Conservation (phyloP, 768 basidiomycete genomes). For the Suillus paluster region DNA sequence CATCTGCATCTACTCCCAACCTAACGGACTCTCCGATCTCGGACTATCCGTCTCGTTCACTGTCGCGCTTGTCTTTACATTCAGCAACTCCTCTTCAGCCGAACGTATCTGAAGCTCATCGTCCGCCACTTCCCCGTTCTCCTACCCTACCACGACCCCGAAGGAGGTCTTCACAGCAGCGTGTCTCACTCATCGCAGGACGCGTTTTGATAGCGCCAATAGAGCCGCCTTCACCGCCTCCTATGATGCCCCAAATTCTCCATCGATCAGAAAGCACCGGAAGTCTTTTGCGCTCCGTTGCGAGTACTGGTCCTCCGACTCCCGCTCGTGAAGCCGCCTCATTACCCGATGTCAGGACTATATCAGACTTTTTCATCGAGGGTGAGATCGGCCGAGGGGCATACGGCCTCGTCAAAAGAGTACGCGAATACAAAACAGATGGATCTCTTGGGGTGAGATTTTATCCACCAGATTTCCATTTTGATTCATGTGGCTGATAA, state of each 20-base stretch:
- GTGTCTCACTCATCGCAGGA: constrained; percentile 83
- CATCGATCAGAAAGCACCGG: constrained; percentile 66
- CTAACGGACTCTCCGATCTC: constrained; percentile 34
- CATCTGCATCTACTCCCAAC: constrained; percentile 31
- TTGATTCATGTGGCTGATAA: constrained; percentile 25
- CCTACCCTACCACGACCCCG: constrained; percentile 68
- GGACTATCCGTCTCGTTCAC: constrained; percentile 32
- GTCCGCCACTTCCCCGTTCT: constrained; percentile 46
- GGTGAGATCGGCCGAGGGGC: constrained; percentile 92
- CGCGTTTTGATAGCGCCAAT: constrained; percentile 78
- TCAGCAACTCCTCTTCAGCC: constrained; percentile 22
- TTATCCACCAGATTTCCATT: constrained; percentile 10
- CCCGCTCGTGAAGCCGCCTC: constrained; percentile 42
- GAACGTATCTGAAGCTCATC: constrained; percentile 24
- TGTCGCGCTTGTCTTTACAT: constrained; percentile 4
- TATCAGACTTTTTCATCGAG: constrained; percentile 86
- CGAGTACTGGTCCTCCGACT: constrained; percentile 67
- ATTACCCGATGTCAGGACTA: constrained; percentile 65
- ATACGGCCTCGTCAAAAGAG: constrained; percentile 93
- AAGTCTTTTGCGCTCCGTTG: constrained; percentile 62
- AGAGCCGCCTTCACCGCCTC: constrained; percentile 71
- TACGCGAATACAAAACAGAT: constrained; percentile 73
- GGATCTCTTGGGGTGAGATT: constrained; percentile 82
- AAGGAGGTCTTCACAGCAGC: constrained; percentile 80
- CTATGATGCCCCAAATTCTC: constrained; percentile 62